Conservation (phyloP, 192 early-diverging fungal genomes). For the Dimargaris xerosporica region DNA sequence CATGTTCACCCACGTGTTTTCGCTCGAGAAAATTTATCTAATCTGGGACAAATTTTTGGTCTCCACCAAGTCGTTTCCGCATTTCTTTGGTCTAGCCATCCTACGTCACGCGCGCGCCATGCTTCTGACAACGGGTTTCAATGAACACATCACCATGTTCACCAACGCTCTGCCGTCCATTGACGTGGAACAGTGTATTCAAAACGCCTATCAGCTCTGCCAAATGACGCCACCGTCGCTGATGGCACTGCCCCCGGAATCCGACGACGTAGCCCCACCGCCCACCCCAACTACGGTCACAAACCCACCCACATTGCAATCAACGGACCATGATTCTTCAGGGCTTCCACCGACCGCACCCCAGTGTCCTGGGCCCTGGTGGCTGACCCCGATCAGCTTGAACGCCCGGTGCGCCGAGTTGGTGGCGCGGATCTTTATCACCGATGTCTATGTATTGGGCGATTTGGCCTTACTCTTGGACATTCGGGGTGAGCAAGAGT, state of each 20-base stretch:
- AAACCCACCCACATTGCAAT: background rate
- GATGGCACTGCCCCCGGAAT: slow-evolving; percentile 22
- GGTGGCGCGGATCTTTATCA: slow-evolving; percentile 34
- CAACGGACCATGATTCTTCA: background rate
- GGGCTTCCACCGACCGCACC: background rate
- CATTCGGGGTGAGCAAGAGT: slow-evolving; percentile 37
- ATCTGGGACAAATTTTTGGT: slow-evolving; percentile 64
- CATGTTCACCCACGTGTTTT: slow-evolving; percentile 67
- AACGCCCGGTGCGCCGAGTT: slow-evolving; percentile 32
- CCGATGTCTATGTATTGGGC: slow-evolving; percentile 28
- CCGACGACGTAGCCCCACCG: slow-evolving; percentile 11
- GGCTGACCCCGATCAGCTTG: slow-evolving; percentile 31
- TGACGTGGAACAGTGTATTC: slow-evolving; percentile 54
- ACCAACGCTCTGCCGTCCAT: slow-evolving; percentile 45
- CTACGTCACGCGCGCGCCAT: slow-evolving; percentile 46
- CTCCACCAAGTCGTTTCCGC: slow-evolving; percentile 41
- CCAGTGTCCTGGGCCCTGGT: slow-evolving; percentile 20
- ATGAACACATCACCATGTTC: slow-evolving; percentile 33
- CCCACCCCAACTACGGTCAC: slow-evolving; percentile 7
- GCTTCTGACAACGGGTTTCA: slow-evolving; percentile 52
- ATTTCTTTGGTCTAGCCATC: slow-evolving; percentile 56
- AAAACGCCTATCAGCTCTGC: slow-evolving; percentile 40
- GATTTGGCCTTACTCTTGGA: slow-evolving; percentile 37
- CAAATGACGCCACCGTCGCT: slow-evolving; percentile 54
- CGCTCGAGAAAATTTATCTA: slow-evolving; percentile 63